Percentiles rank a stretch among this genome's conserved stretches.
Conservation (phyloP, 305 asterid species). For the Fraxinus greggii region DNA sequence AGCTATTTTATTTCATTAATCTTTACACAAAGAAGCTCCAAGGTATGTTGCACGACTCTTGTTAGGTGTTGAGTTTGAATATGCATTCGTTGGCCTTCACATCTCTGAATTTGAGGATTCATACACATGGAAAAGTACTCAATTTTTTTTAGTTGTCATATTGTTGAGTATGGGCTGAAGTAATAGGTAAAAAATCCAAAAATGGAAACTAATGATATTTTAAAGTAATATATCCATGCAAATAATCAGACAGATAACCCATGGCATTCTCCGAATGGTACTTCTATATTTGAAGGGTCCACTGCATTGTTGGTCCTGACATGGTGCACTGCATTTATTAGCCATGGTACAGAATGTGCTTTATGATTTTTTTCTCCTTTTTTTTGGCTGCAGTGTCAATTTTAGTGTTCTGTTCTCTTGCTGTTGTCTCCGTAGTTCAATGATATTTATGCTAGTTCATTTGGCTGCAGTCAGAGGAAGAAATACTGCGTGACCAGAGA, state of each 20-base stretch:
- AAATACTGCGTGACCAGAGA: conserved; percentile 77
- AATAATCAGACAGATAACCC: not conserved
- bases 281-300: not conserved
- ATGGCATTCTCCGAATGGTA: conserved; percentile 5
- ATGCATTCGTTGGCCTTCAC: not conserved
- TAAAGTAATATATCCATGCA: conserved; percentile 11
- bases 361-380: not conserved
- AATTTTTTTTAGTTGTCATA: not conserved
- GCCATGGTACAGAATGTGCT: conserved; percentile 2
- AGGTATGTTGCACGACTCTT: not conserved
- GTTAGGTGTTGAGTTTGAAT: conserved; percentile 1
- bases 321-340: not conserved
- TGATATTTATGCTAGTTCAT: conserved; percentile 4
- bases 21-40: conserved; percentile 7
- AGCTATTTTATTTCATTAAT: conserved; percentile 12
- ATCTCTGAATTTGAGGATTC: conserved; percentile 13
- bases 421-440: not conserved
- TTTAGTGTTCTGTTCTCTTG: not conserved
- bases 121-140: not conserved
- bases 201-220: not conserved
- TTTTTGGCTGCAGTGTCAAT: not conserved
- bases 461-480: conserved; percentile 79
- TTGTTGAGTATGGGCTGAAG: not conserved
- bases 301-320: conserved; percentile 6
- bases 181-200: not conserved